Conservation (phyloP, 2,329 filamentous ascomycete species). For the Penicillium sp. region DNA sequence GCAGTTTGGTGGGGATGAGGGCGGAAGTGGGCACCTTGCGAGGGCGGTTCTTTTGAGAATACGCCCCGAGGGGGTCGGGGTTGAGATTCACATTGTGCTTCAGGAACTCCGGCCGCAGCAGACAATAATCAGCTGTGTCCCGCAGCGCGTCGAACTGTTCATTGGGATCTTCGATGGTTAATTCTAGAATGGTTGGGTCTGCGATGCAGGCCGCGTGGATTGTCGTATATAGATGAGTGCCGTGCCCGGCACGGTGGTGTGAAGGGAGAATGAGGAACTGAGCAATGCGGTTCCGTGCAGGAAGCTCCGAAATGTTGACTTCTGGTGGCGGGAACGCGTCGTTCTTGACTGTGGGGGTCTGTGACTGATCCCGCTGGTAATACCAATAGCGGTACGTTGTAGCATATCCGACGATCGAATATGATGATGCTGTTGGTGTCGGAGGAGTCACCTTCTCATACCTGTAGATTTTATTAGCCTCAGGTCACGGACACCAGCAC, state of each 20-base stretch:
- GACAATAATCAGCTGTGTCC: constrained; percentile 59
- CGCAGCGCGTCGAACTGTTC: constrained; percentile 65
- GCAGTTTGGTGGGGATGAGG: constrained; percentile 51
- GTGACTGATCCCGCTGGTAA: constrained; percentile 39
- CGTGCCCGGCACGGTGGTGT: constrained; percentile 78
- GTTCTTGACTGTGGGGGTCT: constrained; percentile 42
- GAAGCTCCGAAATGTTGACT: constrained; percentile 58
- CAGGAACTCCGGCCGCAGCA: constrained; percentile 52
- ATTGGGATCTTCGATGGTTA: constrained; percentile 92
- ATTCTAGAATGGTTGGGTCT: constrained; percentile 68
- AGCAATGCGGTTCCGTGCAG: constrained; percentile 79
- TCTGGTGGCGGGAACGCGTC: constrained; percentile 45
- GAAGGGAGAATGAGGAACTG: constrained; percentile 90
- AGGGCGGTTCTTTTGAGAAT: constrained; percentile 37
- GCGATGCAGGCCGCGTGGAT: constrained; percentile 70
- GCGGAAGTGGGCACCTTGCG: constrained; percentile 49
- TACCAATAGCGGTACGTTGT: constrained; percentile 86
- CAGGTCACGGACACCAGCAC: neutral
- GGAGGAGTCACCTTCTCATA: constrained; percentile 55
- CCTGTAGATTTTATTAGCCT: constrained; percentile 28
- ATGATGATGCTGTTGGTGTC: constrained; percentile 54
- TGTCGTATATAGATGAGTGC: constrained; percentile 73
- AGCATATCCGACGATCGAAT: constrained; percentile 82
- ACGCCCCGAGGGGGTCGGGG: constrained; percentile 38
- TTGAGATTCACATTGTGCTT: constrained; percentile 50